Evolutionary conservation across 345 rosid genomes (phyloP).

Genomic region (Acer campestre): DNA sequence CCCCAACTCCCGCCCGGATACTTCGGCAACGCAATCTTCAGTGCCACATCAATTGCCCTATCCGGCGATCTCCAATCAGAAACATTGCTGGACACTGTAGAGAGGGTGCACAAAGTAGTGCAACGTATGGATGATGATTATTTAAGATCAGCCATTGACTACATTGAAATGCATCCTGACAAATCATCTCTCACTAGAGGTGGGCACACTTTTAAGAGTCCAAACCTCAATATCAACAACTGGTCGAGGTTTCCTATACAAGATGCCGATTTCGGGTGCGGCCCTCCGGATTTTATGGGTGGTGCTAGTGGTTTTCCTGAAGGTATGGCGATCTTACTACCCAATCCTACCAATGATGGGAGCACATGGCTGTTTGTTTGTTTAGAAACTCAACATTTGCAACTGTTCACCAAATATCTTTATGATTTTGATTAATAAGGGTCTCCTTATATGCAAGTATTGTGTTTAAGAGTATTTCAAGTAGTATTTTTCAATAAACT

Average conservation of each 20-base stretch:
- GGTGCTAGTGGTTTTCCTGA: neutral
- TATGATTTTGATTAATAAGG: neutral
- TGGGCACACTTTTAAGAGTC: neutral
- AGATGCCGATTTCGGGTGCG: slow-evolving; percentile 24
- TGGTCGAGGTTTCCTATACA: slow-evolving; percentile 11
- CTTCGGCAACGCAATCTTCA: slow-evolving; percentile 20
- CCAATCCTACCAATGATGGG: slow-evolving; percentile 5
- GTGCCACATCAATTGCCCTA: neutral
- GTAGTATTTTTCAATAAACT: no score
- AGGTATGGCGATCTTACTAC: slow-evolving; percentile 10
- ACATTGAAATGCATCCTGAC: neutral
- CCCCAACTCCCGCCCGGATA: slow-evolving; percentile 11
- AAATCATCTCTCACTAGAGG: neutral
- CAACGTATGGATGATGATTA: slow-evolving; percentile 15
- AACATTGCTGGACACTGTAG: neutral
- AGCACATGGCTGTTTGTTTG: neutral
- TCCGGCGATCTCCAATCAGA: slow-evolving; percentile 3
- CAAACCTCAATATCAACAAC: slow-evolving; percentile 5
- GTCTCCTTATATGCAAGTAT: no score
- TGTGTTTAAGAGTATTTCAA: no score
- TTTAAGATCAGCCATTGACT: slow-evolving; percentile 11
- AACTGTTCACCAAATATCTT: neutral
- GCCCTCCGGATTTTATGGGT: slow-evolving; percentile 1
- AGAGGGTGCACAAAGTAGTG: neutral
- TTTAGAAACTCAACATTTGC: slow-evolving; percentile 13